Evolutionary conservation across 208 protist species (phyloP).

Genomic region (Trypanosoma mega): DNA sequence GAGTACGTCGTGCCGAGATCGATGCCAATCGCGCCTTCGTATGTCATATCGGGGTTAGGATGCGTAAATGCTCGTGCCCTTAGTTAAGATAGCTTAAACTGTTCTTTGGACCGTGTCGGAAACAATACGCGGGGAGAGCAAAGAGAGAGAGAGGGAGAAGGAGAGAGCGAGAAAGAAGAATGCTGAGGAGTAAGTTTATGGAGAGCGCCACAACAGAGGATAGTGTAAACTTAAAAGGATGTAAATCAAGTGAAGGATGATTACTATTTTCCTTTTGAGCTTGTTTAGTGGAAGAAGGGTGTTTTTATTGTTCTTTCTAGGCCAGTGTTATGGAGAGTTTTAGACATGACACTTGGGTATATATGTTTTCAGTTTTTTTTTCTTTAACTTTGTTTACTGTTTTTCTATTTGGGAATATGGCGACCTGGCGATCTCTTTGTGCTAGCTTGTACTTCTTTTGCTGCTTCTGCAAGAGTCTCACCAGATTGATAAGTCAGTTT

Average conservation of each 20-base stretch:
- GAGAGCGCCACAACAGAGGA: too few relatives aligned
- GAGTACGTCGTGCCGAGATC: constrained; percentile 97
- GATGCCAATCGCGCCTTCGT: constrained; percentile 80
- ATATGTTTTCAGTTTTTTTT: neutral
- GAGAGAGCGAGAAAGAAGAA: too few relatives aligned
- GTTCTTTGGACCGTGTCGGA: neutral
- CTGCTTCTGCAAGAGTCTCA: constrained; percentile 4
- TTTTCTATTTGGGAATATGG: neutral
- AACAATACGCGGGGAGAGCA: too few relatives aligned
- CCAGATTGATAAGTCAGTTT: constrained; percentile 1
- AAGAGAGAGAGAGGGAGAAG: too few relatives aligned
- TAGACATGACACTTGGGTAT: too few relatives aligned
- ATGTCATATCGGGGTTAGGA: constrained; percentile 22
- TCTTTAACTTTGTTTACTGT: neutral
- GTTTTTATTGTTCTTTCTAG: constrained; percentile 3
- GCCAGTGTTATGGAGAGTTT: constrained; percentile 2
- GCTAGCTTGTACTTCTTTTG: constrained; percentile 1
- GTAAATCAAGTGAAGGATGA: neutral
- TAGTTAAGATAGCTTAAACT: neutral
- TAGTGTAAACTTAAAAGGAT: neutral
- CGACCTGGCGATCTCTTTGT: neutral
- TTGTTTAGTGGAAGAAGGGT: neutral
- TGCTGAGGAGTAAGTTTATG: too few relatives aligned
- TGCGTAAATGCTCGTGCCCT: constrained; percentile 45
- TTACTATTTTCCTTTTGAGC: constrained; percentile 2